phyloP scores from a whole-genome alignment of 225 moss, liverwort and hornwort species.

The Neckera pumila region DNA sequence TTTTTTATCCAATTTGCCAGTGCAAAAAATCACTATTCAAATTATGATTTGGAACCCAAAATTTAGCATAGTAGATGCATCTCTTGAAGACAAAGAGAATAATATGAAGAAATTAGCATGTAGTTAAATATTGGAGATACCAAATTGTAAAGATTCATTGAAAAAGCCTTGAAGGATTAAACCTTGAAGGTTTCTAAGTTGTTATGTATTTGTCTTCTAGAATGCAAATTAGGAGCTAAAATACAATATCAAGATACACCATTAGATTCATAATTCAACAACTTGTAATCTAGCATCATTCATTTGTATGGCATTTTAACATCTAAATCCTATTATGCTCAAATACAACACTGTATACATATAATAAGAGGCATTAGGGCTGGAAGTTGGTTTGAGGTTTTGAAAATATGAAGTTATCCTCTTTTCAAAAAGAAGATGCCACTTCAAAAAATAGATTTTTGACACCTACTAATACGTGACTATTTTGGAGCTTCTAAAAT shows the following conservation, averaged over 20 bases:
- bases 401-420: background rate
- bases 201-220: background rate
- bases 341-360: background rate
- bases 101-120: background rate
- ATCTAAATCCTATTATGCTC: background rate
- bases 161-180: background rate
- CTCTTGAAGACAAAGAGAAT: background rate
- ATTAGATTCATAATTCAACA: background rate
- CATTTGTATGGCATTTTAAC: background rate
- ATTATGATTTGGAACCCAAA: background rate
- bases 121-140: background rate
- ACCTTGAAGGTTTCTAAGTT: background rate
- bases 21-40: background rate
- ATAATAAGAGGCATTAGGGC: accelerated
- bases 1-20: background rate
- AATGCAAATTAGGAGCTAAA: background rate
- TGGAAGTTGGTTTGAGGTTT: background rate
- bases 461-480: accelerated
- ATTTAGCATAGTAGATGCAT: background rate
- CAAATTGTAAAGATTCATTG: accelerated
- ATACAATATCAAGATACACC: background rate
- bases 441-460: too few species aligned
- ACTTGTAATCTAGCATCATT: background rate
- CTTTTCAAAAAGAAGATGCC: background rate
- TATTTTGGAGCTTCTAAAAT: background rate